Conservation (phyloP, 108 stramenopile species). For the Cyclotella choctawhatcheeana region DNA sequence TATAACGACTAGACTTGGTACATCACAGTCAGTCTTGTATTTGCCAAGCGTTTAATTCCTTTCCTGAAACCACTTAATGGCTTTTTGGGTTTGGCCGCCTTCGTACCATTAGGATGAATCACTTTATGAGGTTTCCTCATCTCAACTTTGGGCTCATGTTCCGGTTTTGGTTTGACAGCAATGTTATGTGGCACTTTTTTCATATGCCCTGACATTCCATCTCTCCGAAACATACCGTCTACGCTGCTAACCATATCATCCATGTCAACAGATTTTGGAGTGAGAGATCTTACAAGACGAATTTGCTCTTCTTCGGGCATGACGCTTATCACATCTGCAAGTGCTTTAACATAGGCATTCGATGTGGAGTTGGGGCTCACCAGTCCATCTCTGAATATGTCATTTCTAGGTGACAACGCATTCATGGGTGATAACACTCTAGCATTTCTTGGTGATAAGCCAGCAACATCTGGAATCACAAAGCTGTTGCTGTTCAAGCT, state of each 20-base stretch:
- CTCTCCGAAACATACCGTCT: constrained; percentile 25
- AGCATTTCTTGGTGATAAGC: constrained; percentile 18
- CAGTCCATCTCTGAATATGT: constrained; percentile 2
- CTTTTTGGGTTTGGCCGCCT: neutral
- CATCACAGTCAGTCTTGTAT: constrained; percentile 22
- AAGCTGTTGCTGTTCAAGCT: constrained; percentile 10
- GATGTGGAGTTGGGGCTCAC: neutral
- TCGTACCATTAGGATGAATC: neutral
- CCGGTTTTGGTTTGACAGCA: constrained; percentile 29
- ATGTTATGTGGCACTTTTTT: constrained; percentile 28
- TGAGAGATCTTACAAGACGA: constrained; percentile 8
- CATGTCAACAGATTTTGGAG: neutral
- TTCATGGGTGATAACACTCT: neutral
- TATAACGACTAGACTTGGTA: constrained; percentile 15
- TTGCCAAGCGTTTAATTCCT: constrained; percentile 7
- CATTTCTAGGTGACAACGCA: neutral
- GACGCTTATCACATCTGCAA: constrained; percentile 2
- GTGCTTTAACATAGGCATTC: neutral
- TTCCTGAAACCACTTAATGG: neutral
- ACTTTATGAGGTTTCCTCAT: no score
- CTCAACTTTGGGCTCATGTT: constrained; percentile 6
- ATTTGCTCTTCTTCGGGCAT: constrained; percentile 21
- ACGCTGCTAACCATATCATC: constrained; percentile 25
- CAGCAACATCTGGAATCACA: constrained; percentile 6
- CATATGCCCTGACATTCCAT: neutral